phyloP scores from a whole-genome alignment of 345 rosid species.

The Draba incana region DNA sequence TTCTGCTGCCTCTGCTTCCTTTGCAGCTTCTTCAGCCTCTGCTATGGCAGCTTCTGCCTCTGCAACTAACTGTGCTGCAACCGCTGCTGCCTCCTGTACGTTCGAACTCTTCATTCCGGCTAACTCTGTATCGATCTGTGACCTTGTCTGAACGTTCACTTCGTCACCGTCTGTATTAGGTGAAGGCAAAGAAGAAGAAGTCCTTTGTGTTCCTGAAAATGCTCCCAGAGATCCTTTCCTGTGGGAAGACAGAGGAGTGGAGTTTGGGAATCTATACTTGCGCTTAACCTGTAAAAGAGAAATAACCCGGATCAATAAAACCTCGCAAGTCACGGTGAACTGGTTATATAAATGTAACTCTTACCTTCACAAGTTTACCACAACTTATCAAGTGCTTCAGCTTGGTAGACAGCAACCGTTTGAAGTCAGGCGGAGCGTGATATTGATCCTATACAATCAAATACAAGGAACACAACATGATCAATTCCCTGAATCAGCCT shows the following conservation, averaged over 20 bases:
- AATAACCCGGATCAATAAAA: background rate
- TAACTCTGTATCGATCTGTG: conserved; percentile 81
- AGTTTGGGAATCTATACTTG: conserved; percentile 75
- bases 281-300: conserved; percentile 72
- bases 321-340: background rate
- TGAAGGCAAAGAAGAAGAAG: conserved; percentile 38
- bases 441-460: conserved; percentile 74
- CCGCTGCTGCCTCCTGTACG: conserved; percentile 78
- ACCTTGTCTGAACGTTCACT: conserved; percentile 52
- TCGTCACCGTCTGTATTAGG: conserved; percentile 62
- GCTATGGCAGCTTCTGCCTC: conserved; percentile 94
- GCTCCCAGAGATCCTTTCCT: conserved; percentile 52
- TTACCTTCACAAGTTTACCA: conserved; percentile 88
- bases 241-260: conserved; percentile 48
- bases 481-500: background rate
- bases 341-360: background rate
- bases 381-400: conserved; percentile 72
- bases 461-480: background rate
- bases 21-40: conserved; percentile 94
- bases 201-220: conserved; percentile 52
- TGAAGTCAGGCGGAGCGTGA: conserved; percentile 91
- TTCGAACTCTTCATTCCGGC: conserved; percentile 84
- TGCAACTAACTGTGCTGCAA: conserved; percentile 90
- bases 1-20: conserved; percentile 94
- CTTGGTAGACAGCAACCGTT: conserved; percentile 80